Conservation (phyloP, 169 alveolate species). For the Eimeria praecox region DNA sequence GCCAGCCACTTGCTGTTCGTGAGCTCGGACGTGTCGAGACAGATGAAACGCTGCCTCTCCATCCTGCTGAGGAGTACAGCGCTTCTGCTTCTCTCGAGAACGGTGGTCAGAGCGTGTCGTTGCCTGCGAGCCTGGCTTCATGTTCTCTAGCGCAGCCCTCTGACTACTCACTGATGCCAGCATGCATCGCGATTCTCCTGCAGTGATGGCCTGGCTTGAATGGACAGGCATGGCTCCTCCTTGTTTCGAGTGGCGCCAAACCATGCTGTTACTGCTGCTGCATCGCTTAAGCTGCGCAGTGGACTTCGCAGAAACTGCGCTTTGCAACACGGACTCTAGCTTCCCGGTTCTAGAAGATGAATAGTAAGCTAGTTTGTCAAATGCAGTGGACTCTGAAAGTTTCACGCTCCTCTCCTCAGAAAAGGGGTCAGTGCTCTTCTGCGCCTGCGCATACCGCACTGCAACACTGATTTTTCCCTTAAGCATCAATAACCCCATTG, state of each 20-base stretch:
- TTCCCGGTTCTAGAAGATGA: not conserved
- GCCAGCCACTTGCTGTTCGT: not conserved
- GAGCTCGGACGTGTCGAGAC: not conserved
- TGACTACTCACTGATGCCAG: not conserved
- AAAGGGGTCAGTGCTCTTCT: too few species aligned
- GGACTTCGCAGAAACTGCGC: conserved; percentile 8
- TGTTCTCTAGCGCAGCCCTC: not conserved
- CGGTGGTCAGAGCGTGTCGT: not conserved
- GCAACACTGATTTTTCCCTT: not conserved
- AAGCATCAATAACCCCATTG: not conserved
- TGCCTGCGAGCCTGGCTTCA: not conserved
- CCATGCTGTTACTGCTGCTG: not conserved
- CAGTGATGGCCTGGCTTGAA: not conserved
- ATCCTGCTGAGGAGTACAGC: not conserved
- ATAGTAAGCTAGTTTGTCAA: not conserved
- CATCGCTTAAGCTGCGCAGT: not conserved
- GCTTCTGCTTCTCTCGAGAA: not conserved
- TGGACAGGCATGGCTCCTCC: not conserved
- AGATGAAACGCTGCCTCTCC: not conserved
- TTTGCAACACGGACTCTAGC: conserved; percentile 16
- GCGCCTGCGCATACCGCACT: conserved; percentile 3
- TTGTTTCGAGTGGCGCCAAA: not conserved
- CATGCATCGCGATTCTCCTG: not conserved
- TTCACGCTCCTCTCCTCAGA: not conserved
- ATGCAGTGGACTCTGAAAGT: conserved; percentile 4